Base-by-base conservation (phyloP, 306 rosid species). In the Pyrus communis region DNA sequence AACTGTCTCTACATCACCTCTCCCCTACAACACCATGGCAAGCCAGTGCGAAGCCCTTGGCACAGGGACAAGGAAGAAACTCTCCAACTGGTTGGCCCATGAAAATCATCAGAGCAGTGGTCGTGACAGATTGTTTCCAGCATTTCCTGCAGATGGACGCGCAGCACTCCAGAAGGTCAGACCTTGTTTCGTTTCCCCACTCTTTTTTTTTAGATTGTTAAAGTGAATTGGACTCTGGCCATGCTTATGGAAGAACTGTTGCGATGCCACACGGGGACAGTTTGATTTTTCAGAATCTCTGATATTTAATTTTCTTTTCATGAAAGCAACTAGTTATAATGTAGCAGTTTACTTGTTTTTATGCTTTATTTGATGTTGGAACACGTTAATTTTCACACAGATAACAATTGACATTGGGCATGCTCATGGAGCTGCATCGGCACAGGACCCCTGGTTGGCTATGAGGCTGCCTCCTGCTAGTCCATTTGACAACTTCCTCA, bases 401-500 rank as follows among this genome's bases (percentile, higher is more conserved):
- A 83, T 84, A 67, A 42, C 57, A 60, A 81, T 77, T 31, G 90
- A 82, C 11, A 81, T 68, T 1, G 87, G 78, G 43, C 55, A 74
- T 71, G 61, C 59, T 58, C 86, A 74, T 49, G 86, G 85, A 73
- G 38, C 57, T 5, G 77, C 81, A 70, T 69, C 81, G 67, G 45
- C 70, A 28, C 86, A 76, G 82, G 93, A 89, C 57, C 88, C 82
- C 19, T 82, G 89, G 88, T 75, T 85, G 71, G 83, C 93, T 15
- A 87, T 89, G 93, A 92, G 86, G 90, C 82, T 96, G 54, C 99
- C 99, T 70, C 99, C 98, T 72, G 98, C 99, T 33, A 92, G 99
- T 73, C 99, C 99, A 9, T 96, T 92, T 38, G 98, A 92, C 86
- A 92, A 96, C 85, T 96, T 96, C 74, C 98, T 96, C 81, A 92